Conservation (phyloP, 179 eudicot species). For the Silene coronaria region DNA sequence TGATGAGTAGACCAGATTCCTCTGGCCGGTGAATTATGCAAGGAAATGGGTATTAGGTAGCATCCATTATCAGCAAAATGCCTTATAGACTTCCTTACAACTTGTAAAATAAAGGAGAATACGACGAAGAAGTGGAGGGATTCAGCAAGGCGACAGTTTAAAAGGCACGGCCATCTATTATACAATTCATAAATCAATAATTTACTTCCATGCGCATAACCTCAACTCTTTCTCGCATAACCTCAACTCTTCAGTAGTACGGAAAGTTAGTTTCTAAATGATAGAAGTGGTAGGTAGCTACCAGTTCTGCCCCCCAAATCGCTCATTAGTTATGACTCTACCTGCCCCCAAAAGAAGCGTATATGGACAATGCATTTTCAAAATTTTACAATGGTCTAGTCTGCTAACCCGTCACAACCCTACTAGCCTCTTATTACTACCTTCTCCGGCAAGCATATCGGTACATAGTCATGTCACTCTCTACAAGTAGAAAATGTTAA, state of each 20-base stretch:
- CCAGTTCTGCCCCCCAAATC: not conserved
- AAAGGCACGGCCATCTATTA: not conserved
- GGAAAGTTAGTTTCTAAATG: slow-evolving; percentile 1
- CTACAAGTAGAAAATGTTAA: not conserved
- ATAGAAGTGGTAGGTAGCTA: not conserved
- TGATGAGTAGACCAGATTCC: slow-evolving; percentile 11
- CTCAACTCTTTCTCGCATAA: not conserved
- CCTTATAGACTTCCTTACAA: not conserved
- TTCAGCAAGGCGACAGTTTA: not conserved
- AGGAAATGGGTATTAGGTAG: slow-evolving; percentile 9
- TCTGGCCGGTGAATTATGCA: slow-evolving; percentile 2
- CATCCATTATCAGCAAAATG: not conserved
- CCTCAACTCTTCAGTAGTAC: not conserved
- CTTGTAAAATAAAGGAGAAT: slow-evolving; percentile 2
- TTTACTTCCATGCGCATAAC: not conserved
- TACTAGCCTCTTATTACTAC: not conserved
- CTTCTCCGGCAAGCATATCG: not conserved
- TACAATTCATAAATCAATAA: not conserved
- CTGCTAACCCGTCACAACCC: not conserved
- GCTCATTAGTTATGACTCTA: not conserved
- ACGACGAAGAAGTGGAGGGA: not conserved
- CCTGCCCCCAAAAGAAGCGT: not conserved
- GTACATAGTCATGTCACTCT: not conserved
- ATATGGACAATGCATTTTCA: not conserved
- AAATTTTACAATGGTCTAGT: not conserved